phyloP scores from a whole-genome alignment of 352 stramenopile genomes.

The Phytophthora uliginosa region DNA sequence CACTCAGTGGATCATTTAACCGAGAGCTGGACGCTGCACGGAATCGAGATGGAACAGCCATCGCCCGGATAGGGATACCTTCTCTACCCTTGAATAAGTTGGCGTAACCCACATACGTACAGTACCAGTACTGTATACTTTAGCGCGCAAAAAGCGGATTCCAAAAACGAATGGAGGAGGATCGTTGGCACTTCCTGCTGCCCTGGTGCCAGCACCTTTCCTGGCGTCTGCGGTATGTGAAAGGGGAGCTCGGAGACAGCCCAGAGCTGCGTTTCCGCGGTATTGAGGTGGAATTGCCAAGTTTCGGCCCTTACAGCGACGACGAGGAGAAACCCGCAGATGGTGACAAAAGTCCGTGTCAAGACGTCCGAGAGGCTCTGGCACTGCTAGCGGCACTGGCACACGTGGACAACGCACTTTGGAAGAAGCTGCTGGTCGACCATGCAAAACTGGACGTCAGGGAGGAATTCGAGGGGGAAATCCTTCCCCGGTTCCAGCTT shows the following conservation, averaged over 20 bases:
- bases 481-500: constrained; percentile 32
- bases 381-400: constrained; percentile 29
- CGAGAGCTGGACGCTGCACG: too few relatives aligned
- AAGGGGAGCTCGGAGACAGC: constrained; percentile 11
- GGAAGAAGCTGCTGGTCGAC: constrained; percentile 33
- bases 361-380: constrained; percentile 25
- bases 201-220: constrained; percentile 27
- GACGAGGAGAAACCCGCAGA: not conserved
- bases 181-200: constrained; percentile 34
- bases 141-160: not conserved
- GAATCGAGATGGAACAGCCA: too few relatives aligned
- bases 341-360: not conserved
- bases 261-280: constrained; percentile 25
- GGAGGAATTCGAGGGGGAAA: constrained; percentile 30
- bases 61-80: too few relatives aligned
- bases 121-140: not conserved
- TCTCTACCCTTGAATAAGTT: too few relatives aligned
- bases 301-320: constrained; percentile 9
- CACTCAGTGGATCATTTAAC: too few relatives aligned
- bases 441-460: constrained; percentile 12
- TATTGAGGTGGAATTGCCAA: constrained; percentile 27
- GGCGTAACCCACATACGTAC: too few relatives aligned
- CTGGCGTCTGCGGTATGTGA: constrained; percentile 23
- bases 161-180: constrained; percentile 11
- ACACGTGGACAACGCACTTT: constrained; percentile 34